Conservation (phyloP, 495 filamentous ascomycete species). For the Aspergillus leporis region DNA sequence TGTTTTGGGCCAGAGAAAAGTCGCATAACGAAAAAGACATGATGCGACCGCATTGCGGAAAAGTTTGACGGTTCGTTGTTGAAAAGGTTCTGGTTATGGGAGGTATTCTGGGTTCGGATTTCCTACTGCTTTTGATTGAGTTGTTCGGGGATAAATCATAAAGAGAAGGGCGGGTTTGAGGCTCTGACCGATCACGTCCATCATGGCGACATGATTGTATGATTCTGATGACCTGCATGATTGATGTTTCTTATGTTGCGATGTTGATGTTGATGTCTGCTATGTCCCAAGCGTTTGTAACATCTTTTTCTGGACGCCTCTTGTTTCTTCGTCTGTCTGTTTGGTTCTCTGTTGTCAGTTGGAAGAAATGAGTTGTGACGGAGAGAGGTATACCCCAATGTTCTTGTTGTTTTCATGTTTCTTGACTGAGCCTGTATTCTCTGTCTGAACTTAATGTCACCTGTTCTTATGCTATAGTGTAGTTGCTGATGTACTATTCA, state of each 20-base stretch:
- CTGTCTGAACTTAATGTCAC: not conserved
- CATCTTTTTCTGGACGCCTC: constrained; percentile 19
- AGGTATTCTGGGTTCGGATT: constrained; percentile 19
- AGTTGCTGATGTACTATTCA: constrained; percentile 4
- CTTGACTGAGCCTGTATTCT: constrained; percentile 4
- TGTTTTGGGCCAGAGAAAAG: not conserved
- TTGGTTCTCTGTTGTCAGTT: constrained; percentile 21
- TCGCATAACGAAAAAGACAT: not conserved
- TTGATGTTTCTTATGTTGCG: constrained; percentile 34
- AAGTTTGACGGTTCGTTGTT: constrained; percentile 20
- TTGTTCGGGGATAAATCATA: constrained; percentile 18
- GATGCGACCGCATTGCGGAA: constrained; percentile 5
- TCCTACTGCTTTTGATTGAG: constrained; percentile 12
- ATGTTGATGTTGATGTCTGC: constrained; percentile 5
- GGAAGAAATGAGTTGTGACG: constrained; percentile 25
- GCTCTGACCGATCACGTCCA: constrained; percentile 27
- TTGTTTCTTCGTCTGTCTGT: constrained; percentile 24
- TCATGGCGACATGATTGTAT: constrained; percentile 50
- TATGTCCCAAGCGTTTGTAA: constrained; percentile 21
- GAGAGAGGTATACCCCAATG: constrained; percentile 26
- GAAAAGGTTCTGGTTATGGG: constrained; percentile 18
- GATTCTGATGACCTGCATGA: constrained; percentile 52
- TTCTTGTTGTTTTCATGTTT: constrained; percentile 14
- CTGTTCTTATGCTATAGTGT: constrained; percentile 6
- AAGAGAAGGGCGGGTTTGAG: constrained; percentile 26